Conservation (phyloP, 2,329 filamentous ascomycete species). For the Pseudocercospora fuligena region DNA sequence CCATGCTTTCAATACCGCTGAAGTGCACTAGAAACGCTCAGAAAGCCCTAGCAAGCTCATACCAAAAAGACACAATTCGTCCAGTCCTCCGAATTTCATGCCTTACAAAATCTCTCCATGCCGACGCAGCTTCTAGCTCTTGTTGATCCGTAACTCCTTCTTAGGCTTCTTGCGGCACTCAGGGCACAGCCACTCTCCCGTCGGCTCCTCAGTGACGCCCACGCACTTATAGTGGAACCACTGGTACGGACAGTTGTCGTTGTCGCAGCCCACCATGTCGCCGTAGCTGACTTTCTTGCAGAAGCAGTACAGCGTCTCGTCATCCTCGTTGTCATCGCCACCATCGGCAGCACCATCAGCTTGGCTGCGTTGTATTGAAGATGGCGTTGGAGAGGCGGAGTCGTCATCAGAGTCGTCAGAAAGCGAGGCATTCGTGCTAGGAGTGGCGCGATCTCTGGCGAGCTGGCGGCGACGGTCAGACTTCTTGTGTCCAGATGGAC, state of each 20-base stretch:
- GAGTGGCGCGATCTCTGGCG: conserved; percentile 40
- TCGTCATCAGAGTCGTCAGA: conserved; percentile 33
- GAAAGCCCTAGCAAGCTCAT: neutral
- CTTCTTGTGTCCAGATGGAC: conserved; percentile 34
- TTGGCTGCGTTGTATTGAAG: conserved; percentile 35
- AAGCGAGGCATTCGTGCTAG: conserved; percentile 38
- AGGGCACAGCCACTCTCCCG: conserved; percentile 58
- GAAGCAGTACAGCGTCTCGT: conserved; percentile 72
- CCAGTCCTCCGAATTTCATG: neutral
- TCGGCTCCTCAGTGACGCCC: conserved; percentile 55
- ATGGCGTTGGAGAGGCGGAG: conserved; percentile 40
- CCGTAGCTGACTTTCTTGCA: conserved; percentile 84
- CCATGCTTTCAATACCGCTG: neutral
- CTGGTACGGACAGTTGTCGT: conserved; percentile 77
- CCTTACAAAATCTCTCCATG: neutral
- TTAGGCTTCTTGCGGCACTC: conserved; percentile 40
- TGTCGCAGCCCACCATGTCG: conserved; percentile 89
- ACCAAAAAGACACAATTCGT: neutral
- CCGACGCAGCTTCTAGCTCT: conserved; percentile 10
- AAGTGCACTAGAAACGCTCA: neutral
- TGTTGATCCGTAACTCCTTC: conserved; percentile 34
- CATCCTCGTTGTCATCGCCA: conserved; percentile 45
- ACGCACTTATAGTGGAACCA: conserved; percentile 82
- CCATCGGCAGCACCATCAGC: conserved; percentile 36
- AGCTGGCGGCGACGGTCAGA: conserved; percentile 43